These are phyloP conservation scores for Rosa hybrid DNA, from an alignment of 331 rosid genomes.

Conservation along the genomic window DNA sequence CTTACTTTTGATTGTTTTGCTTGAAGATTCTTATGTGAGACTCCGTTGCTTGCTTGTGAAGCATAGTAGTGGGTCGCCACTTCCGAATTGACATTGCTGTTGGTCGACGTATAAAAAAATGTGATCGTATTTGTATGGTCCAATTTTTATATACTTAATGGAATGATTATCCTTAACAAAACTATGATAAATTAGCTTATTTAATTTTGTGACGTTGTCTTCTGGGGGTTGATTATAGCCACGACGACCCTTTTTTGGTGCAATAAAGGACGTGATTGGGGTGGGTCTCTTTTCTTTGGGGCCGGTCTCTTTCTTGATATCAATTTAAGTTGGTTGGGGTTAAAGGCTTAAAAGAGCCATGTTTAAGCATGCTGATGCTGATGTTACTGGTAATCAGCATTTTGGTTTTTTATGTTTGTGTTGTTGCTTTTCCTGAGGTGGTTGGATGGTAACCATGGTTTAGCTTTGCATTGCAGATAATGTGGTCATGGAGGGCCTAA, in stretches of 20 bases:
- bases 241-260: slow-evolving; percentile 37
- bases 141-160: not conserved
- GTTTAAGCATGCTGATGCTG: slow-evolving; percentile 40
- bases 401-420: slow-evolving; percentile 11
- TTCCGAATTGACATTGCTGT: slow-evolving; percentile 29
- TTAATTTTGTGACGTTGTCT: slow-evolving; percentile 27
- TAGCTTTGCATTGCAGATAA: slow-evolving; percentile 36
- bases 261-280: too few species aligned
- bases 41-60: slow-evolving; percentile 59
- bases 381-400: slow-evolving; percentile 38
- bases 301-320: not conserved
- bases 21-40: slow-evolving; percentile 28
- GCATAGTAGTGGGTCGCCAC: slow-evolving; percentile 67
- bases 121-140: not conserved
- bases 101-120: slow-evolving; percentile 33
- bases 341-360: slow-evolving; percentile 17
- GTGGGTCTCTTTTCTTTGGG: slow-evolving; percentile 17
- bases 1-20: not conserved
- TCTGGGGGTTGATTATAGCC: slow-evolving; percentile 48
- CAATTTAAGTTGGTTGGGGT: slow-evolving; percentile 39
- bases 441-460: slow-evolving; percentile 35
- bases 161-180: slow-evolving; percentile 33
- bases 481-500: slow-evolving; percentile 29
- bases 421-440: slow-evolving; percentile 31
- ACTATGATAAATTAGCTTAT: slow-evolving; percentile 21